Evolutionary conservation across 306 rosid species (phyloP).

Genomic region (Mucuna pruriens): DNA sequence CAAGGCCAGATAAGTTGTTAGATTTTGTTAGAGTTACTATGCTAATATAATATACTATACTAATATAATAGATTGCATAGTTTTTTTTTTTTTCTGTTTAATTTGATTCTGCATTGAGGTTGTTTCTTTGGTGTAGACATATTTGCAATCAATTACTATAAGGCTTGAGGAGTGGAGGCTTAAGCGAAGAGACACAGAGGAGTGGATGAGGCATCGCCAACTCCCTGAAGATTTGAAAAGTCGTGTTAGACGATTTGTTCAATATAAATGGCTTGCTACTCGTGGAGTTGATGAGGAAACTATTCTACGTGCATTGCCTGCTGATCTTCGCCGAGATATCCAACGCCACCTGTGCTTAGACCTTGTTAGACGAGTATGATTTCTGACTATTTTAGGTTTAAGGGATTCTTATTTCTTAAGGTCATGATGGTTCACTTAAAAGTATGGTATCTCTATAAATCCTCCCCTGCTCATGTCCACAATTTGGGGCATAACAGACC

Average conservation of each 20-base stretch:
- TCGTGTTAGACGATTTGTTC: slow-evolving; percentile 85
- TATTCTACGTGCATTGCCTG: slow-evolving; percentile 80
- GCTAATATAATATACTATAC: neutral
- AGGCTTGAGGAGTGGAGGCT: slow-evolving; percentile 99
- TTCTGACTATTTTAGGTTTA: slow-evolving; percentile 39
- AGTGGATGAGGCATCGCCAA: slow-evolving; percentile 99
- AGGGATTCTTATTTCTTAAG: slow-evolving; percentile 9
- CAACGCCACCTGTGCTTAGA: slow-evolving; percentile 92
- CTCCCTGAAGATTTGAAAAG: slow-evolving; percentile 88
- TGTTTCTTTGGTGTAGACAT: slow-evolving; percentile 64
- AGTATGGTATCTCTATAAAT: neutral
- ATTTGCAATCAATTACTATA: slow-evolving; percentile 92
- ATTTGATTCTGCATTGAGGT: slow-evolving; percentile 19
- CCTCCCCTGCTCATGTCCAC: slow-evolving; percentile 10
- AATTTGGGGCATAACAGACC: slow-evolving; percentile 20
- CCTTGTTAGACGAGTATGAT: slow-evolving; percentile 91
- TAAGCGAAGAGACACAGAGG: slow-evolving; percentile 92
- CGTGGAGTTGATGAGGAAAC: slow-evolving; percentile 96
- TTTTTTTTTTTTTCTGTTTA: neutral
- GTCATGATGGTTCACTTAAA: slow-evolving; percentile 13
- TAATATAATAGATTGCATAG: neutral
- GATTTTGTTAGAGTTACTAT: slow-evolving; percentile 16
- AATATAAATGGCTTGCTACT: slow-evolving; percentile 94
- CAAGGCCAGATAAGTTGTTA: neutral
- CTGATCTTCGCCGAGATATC: slow-evolving; percentile 97